Base-by-base conservation (phyloP, 495 filamentous ascomycete genomes). In the Acidiella bohemica region DNA sequence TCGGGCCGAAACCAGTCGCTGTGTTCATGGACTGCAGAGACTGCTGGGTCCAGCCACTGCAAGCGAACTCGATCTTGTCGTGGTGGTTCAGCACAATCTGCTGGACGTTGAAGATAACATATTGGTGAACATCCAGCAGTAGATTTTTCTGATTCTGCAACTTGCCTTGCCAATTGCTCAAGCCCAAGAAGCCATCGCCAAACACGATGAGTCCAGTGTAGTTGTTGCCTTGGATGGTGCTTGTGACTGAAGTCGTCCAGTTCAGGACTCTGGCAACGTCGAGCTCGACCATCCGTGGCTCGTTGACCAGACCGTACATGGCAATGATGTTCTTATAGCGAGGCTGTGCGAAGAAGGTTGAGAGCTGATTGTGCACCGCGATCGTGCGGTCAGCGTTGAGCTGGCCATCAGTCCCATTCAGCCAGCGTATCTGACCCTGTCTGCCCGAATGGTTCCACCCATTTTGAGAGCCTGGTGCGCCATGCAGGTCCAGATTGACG, bases 401-500 rank as follows among this genome's bases (percentile, higher is more conserved):
- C 8, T 44, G 46, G n/a, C 61, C 61, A 30, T 64, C 53, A 8
- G 61, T 61, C 23, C 61, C 61, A 42, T 64, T 62, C n/a, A 64
- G 46, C 61, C 61, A 64, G 35, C 68, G 50, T 28, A 85, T 70
- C 5, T 61, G 41, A n/a, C 78, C 82, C 45, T 70, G 69, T 38
- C 65, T 63, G 7, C 81, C 81, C 31, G 67, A 74, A 57, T 86
- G 84, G 55, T 84, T 84, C 56, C 84, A 85, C 13, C 82, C 82
- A 49, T 88, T 88, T 54, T 88, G 82, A 18, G 74, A 80, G 8
- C 78, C 81, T 16, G 81, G 82, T 14, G 73, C 79, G 13, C 70
- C 86, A 59, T 99, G 92, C 2, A 93, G 66, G 55, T 99, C 92
- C 4, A 99, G 76, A 44, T 96, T 99, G 27, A 99, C 78, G 2